phyloP scores from a whole-genome alignment of 2,329 filamentous ascomycete genomes.

The Fusarium clavum region DNA sequence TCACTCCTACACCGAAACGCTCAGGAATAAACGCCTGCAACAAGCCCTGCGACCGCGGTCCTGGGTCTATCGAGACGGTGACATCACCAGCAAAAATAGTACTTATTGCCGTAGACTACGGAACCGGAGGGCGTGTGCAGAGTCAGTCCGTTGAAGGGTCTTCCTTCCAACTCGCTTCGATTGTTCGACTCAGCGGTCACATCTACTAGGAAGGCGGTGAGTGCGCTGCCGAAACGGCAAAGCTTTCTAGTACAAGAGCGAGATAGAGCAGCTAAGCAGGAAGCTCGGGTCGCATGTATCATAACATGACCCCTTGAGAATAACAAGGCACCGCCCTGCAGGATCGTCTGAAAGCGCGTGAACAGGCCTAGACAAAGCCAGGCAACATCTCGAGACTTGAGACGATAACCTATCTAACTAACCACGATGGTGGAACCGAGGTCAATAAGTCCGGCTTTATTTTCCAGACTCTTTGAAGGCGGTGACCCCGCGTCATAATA shows the following conservation, averaged over 20 bases:
- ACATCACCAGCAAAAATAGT: constrained; percentile 40
- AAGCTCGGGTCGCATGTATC: constrained; percentile 8
- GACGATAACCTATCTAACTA: constrained; percentile 28
- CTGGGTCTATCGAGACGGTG: constrained; percentile 42
- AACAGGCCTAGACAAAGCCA: constrained; percentile 22
- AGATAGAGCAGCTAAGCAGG: constrained; percentile 22
- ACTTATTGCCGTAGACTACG: constrained; percentile 31
- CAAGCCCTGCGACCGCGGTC: constrained; percentile 39
- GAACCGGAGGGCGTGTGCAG: constrained; percentile 24
- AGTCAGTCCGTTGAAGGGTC: constrained; percentile 31
- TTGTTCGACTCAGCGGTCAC: constrained; percentile 34
- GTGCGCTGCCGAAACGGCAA: constrained; percentile 24
- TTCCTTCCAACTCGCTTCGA: constrained; percentile 27
- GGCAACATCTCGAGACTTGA: constrained; percentile 13
- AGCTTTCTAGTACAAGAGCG: constrained; percentile 10
- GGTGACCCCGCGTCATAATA: constrained; percentile 48
- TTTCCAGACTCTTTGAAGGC: constrained; percentile 42
- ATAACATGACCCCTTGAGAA: constrained; percentile 7
- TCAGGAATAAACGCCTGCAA: constrained; percentile 26
- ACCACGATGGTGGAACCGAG: constrained; percentile 35
- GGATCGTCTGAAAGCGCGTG: constrained; percentile 12
- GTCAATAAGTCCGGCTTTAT: constrained; percentile 48
- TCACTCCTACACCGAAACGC: neutral
- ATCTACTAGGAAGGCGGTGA: constrained; percentile 38
- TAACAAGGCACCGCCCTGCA: constrained; percentile 4